Percentiles rank a stretch among this genome's conserved stretches.
These are phyloP conservation scores for Dactylellina parvicollis DNA, from an alignment of 2,329 filamentous ascomycete species.

Conservation along the genomic window DNA sequence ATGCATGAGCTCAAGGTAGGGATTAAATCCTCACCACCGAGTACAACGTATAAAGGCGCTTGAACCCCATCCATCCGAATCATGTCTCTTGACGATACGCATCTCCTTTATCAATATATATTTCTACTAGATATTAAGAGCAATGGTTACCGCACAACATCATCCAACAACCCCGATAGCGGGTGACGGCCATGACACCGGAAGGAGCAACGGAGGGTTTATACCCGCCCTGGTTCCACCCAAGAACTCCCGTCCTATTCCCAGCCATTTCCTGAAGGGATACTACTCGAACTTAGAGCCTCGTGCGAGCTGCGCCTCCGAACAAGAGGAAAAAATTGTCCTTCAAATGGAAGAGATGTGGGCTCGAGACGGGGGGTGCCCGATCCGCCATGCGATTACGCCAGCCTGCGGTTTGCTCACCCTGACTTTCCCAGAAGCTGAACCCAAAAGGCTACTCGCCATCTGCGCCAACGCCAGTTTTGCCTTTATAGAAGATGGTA, in stretches of 20 bases:
- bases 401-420: neutral
- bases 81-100: too few species aligned
- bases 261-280: conserved; percentile 1
- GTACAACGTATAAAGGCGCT: too few species aligned
- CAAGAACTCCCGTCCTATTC: conserved; percentile 2
- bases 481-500: conserved; percentile 22
- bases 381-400: neutral
- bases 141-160: too few species aligned
- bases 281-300: conserved; percentile 16
- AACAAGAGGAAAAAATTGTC: neutral
- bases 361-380: conserved; percentile 10
- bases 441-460: conserved; percentile 7
- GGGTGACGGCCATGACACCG: too few species aligned
- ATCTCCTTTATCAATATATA: too few species aligned
- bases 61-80: too few species aligned
- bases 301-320: neutral
- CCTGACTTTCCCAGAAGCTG: conserved; percentile 5
- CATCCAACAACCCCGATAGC: too few species aligned
- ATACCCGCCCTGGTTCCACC: conserved; percentile 2
- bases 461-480: neutral
- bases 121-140: too few species aligned
- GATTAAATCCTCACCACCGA: too few species aligned
- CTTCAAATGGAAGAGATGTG: conserved; percentile 6
- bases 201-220: too few species aligned
- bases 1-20: too few species aligned